Evolutionary conservation across 1,284 basidiomycete species (phyloP).

Genomic region (Marasmius oreades): DNA sequence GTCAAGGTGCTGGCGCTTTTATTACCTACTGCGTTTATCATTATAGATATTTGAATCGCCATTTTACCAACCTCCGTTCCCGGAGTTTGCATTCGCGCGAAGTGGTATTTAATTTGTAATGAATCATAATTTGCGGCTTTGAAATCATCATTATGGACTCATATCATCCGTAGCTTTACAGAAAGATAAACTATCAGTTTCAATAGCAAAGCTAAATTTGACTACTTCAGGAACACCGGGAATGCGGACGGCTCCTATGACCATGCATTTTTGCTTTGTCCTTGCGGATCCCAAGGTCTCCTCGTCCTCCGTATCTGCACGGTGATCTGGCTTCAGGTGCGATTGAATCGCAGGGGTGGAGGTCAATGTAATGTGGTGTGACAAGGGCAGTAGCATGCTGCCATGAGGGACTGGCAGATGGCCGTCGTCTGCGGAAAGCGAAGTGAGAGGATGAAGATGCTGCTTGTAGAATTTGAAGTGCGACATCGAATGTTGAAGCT

Average conservation of each 20-base stretch:
- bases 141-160: not conserved
- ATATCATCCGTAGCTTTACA: not conserved
- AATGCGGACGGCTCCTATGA: constrained; percentile 31
- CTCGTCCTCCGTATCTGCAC: constrained; percentile 24
- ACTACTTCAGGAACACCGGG: constrained; percentile 18
- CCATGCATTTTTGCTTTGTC: constrained; percentile 20
- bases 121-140: no score
- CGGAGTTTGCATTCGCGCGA: no score
- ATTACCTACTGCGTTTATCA: no score
- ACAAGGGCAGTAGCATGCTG: constrained; percentile 28
- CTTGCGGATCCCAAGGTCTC: constrained; percentile 16
- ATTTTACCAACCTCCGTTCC: no score
- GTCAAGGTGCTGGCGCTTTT: no score
- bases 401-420: constrained; percentile 10
- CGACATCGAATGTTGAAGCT: constrained; percentile 16
- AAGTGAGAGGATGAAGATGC: constrained; percentile 48
- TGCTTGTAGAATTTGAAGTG: constrained; percentile 43
- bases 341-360: constrained; percentile 25
- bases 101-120: no score
- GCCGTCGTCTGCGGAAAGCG: constrained; percentile 15
- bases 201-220: constrained; percentile 24
- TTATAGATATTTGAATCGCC: not conserved
- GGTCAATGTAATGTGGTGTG: constrained; percentile 45
- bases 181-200: constrained; percentile 5
- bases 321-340: constrained; percentile 21